These are phyloP conservation scores for Pyrenula aspistea DNA, from an alignment of 495 filamentous ascomycete genomes.

Conservation along the genomic window DNA sequence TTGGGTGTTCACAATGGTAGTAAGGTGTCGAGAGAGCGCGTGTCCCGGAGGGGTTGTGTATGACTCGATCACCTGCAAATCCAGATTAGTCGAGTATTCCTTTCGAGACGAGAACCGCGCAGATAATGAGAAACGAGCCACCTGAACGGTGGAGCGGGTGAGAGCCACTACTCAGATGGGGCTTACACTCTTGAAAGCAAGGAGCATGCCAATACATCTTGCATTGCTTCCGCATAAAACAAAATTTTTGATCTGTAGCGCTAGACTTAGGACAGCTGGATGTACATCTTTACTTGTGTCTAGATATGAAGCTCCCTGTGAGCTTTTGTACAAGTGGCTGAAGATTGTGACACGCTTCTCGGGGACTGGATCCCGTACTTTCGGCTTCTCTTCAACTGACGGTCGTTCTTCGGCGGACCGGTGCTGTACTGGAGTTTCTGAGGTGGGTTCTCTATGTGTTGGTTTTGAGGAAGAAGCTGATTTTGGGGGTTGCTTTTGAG, in stretches of 20 bases:
- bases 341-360: conserved; percentile 70
- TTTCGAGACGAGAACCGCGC: neutral
- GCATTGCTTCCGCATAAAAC: conserved; percentile 82
- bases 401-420: neutral
- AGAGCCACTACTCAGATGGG: conserved; percentile 1
- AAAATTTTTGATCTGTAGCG: conserved; percentile 84
- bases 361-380: conserved; percentile 3
- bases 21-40: conserved; percentile 80
- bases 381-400: conserved; percentile 9
- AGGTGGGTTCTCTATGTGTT: neutral
- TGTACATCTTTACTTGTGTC: conserved; percentile 83
- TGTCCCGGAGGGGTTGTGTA: conserved; percentile 79
- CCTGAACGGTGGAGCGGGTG: conserved; percentile 1
- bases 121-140: no score
- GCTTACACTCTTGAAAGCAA: conserved; percentile 78
- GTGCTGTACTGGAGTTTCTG: neutral
- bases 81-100: neutral
- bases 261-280: conserved; percentile 71
- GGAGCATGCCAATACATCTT: conserved; percentile 72
- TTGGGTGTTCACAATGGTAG: conserved; percentile 86
- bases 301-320: conserved; percentile 54
- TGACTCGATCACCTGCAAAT: conserved; percentile 65
- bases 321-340: conserved; percentile 71
- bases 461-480: conserved; percentile 1
- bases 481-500: conserved; percentile 7